Base-by-base conservation (phyloP, 306 rosid genomes). In the Quercus agrifolia region DNA sequence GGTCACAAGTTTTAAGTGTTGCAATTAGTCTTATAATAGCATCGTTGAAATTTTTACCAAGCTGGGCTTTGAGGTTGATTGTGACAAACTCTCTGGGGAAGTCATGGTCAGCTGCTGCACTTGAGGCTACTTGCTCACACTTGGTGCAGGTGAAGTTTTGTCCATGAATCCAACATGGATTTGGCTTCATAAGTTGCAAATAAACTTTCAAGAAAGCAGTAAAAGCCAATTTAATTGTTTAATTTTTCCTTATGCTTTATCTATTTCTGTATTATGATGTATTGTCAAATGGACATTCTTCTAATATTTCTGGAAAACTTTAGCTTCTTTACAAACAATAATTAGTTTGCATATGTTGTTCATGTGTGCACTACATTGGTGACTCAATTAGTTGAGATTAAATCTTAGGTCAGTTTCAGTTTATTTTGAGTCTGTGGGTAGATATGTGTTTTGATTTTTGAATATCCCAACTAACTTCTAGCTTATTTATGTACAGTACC, bases 51-150 rank as follows among this genome's bases (percentile, higher is more conserved):
- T 72, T 74, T 68, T 85, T 95, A 79, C 98, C 99, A 19, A 83
- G 46, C 72, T 68, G 44, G 74, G 87, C 84, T 80, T 85, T 84
- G 78, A 86, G 86, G 85, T 74, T 89, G 62, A 58, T 93, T 77
- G 88, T 93, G 81, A 73, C 76, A 80, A 83, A 81, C 46, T 84
- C 82, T 76, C 68, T 93, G 77, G 98, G 93, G 80, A 87, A 83
- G 66, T 88, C 94, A 76, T 93, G 98, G 98, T 95, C 98, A 12
- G 78, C 79, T 81, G 82, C 74, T 82, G 98, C 93, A 73, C 76
- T 89, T 86, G 96, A 91, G 78, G 92, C 89, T 79, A 79, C 90
- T 83, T 91, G 98, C 93, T 90, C 93, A 79, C 96, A 89, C 85
- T 87, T 95, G 91, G 68, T 89, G 70, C 87, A 91, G 97, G 99